A percentile compares a stretch with the other conserved stretches of the same genome.
Evolutionary conservation across 2,329 filamentous ascomycete genomes (phyloP).

Genomic region (Beauveria bassiana): DNA sequence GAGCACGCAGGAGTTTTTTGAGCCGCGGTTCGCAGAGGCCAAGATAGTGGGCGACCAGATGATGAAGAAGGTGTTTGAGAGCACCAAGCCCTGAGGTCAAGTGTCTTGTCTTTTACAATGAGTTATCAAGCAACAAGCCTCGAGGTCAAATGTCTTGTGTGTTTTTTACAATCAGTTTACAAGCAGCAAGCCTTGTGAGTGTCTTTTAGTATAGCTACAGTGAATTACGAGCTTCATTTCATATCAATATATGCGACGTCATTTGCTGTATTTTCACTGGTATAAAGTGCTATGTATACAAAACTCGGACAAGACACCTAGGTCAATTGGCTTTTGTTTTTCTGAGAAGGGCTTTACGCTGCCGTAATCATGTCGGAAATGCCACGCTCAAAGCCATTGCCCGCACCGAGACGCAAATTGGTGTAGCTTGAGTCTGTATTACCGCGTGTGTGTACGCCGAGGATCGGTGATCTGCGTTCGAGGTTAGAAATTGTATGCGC

Average conservation of each 20-base stretch:
- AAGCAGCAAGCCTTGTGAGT: too few species aligned
- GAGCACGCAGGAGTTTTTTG: constrained; percentile 84
- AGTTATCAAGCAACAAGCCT: not conserved
- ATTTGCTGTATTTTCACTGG: not conserved
- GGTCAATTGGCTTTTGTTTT: not conserved
- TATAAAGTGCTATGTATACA: constrained; percentile 6
- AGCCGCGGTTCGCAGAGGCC: constrained; percentile 81
- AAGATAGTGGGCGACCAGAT: constrained; percentile 87
- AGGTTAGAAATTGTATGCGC: not conserved
- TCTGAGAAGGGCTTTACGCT: not conserved
- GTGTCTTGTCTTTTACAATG: not conserved
- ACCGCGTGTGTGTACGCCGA: not conserved
- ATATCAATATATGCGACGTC: not conserved
- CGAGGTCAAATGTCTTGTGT: not conserved
- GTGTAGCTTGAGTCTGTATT: constrained; percentile 3
- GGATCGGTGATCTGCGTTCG: not conserved
- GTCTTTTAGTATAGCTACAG: too few species aligned
- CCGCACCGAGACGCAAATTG: not conserved
- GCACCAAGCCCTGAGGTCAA: constrained; percentile 36
- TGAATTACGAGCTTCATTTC: too few species aligned
- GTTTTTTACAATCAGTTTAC: not conserved
- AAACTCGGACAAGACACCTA: constrained; percentile 1
- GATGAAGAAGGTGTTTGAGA: constrained; percentile 91
- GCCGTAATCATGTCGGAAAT: constrained; percentile 6
- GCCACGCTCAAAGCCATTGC: constrained; percentile 1